phyloP scores from a whole-genome alignment of 169 alveolate genomes.

The Cyclospora cayetanensis region DNA sequence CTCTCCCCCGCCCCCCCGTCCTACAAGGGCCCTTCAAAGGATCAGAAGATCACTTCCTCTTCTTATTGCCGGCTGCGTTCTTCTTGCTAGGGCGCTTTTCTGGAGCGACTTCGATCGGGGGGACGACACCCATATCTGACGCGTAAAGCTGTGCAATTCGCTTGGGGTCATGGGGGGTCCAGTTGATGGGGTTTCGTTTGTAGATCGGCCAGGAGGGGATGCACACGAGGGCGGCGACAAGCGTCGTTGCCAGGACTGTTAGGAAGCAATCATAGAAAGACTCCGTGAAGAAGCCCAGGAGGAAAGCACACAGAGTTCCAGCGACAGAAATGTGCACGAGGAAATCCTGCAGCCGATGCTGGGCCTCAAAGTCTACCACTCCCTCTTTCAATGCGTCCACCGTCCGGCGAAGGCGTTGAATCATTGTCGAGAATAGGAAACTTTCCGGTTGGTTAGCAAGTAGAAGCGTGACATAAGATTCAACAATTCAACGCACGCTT shows the following conservation, averaged over 20 bases:
- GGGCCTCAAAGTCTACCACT: conserved; percentile 52
- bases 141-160: conserved; percentile 50
- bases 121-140: neutral
- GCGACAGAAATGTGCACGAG: neutral
- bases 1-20: no score
- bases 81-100: neutral
- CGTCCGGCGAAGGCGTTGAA: no score
- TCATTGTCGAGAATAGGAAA: no score
- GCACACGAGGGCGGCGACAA: conserved; percentile 45
- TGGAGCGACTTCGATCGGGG: neutral
- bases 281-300: conserved; percentile 8
- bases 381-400: conserved; percentile 16
- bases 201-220: conserved; percentile 65
- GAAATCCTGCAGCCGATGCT: conserved; percentile 25
- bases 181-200: conserved; percentile 19
- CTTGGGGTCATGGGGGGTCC: conserved; percentile 67
- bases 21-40: no score
- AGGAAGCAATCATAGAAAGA: neutral
- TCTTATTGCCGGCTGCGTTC: neutral
- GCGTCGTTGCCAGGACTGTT: neutral
- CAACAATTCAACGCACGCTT: no score
- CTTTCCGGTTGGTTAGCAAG: no score
- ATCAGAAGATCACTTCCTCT: neutral
- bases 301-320: conserved; percentile 10
- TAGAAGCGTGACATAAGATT: no score